Conservation (phyloP, 306 rosid genomes). For the Rubus idaeus region DNA sequence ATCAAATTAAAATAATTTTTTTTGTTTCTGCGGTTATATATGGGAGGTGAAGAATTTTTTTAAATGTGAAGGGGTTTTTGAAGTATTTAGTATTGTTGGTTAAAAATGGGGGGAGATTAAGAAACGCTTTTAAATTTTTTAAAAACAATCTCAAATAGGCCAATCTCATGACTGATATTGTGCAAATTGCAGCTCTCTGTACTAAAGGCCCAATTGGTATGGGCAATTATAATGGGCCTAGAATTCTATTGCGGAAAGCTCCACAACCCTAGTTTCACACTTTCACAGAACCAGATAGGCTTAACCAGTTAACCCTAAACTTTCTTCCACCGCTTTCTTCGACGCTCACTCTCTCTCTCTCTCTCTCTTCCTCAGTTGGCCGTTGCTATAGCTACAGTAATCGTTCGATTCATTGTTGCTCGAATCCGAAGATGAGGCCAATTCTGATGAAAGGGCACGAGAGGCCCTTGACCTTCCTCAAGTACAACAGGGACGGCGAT, state of each 20-base stretch:
- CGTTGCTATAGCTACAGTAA: neutral
- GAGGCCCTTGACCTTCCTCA: conserved; percentile 87
- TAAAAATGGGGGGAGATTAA: too few species aligned
- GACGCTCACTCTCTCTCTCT: too few species aligned
- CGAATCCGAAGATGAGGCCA: conserved; percentile 64
- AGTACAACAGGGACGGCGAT: conserved; percentile 86
- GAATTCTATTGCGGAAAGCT: neutral
- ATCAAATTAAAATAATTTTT: too few species aligned
- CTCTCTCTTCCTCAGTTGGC: neutral
- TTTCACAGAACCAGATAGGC: neutral
- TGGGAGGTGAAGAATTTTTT: too few species aligned
- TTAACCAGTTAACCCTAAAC: neutral
- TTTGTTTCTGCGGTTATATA: too few species aligned
- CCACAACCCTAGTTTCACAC: neutral
- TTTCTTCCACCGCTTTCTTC: neutral
- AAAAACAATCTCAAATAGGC: too few species aligned
- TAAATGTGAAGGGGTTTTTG: too few species aligned
- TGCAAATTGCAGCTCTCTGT: too few species aligned
- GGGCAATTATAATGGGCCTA: neutral
- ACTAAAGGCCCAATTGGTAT: neutral
- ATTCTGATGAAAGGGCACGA: conserved; percentile 98
- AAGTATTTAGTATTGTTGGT: too few species aligned
- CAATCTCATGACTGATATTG: too few species aligned
- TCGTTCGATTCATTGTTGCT: neutral
- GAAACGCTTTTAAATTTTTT: too few species aligned